These are phyloP conservation scores for Tilletiaria anomala DNA, from an alignment of 1,284 basidiomycete genomes.

Conservation along the genomic window DNA sequence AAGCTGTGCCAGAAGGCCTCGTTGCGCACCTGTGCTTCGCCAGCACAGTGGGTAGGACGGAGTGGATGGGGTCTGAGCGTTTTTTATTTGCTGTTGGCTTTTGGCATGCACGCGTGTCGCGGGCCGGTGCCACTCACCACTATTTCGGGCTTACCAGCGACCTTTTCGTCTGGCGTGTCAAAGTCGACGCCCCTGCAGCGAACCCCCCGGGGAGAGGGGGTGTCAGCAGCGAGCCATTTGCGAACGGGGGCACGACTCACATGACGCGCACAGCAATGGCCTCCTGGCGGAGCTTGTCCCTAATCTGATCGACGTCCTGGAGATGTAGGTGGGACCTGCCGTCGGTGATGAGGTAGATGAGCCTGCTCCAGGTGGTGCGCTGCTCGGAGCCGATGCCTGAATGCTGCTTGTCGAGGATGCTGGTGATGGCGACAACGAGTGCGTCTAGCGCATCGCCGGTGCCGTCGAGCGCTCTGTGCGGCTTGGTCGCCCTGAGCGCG, in stretches of 20 bases:
- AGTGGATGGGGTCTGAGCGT: not conserved
- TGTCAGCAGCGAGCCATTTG: too few species aligned
- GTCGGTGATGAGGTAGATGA: constrained; percentile 37
- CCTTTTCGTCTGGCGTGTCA: constrained; percentile 58
- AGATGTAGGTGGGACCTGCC: constrained; percentile 17
- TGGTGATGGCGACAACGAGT: constrained; percentile 68
- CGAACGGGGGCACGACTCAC: constrained; percentile 7
- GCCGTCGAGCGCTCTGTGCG: constrained; percentile 6
- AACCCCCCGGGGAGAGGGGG: not conserved
- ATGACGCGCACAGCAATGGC: constrained; percentile 29
- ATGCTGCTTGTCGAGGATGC: constrained; percentile 37
- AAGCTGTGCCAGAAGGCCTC: constrained; percentile 58
- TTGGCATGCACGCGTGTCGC: constrained; percentile 8
- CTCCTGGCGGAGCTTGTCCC: constrained; percentile 9
- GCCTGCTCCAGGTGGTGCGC: constrained; percentile 22
- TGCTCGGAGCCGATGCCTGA: constrained; percentile 15
- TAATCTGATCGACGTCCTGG: constrained; percentile 12
- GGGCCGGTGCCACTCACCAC: constrained; percentile 47
- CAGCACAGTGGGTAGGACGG: constrained; percentile 47
- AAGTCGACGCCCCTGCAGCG: constrained; percentile 57
- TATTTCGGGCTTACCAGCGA: constrained; percentile 51
- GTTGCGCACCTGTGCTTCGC: too few species aligned
- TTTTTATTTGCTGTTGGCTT: not conserved
- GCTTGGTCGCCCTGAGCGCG: constrained; percentile 34
- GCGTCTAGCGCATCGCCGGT: constrained; percentile 69